Evolutionary conservation across 1,139 yeast species (phyloP).

Genomic region (Nakaseomyces kungkrabaensis): DNA sequence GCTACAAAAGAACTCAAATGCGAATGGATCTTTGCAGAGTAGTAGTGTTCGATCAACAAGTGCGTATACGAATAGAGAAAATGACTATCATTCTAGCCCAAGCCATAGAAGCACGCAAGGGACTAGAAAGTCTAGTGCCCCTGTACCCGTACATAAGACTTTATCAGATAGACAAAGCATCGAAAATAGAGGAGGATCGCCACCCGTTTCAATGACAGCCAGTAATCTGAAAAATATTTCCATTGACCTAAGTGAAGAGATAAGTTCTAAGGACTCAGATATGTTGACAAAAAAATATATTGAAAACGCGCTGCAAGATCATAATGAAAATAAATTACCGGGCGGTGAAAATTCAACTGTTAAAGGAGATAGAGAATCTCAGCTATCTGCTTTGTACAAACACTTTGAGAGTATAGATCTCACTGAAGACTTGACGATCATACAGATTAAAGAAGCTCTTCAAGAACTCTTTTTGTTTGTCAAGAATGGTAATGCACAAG

Average conservation of each 20-base stretch:
- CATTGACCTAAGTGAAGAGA: constrained; percentile 25
- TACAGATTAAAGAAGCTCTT: constrained; percentile 10
- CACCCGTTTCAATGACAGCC: neutral
- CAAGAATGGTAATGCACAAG: neutral
- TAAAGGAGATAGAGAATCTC: constrained; percentile 6
- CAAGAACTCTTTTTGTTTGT: constrained; percentile 5
- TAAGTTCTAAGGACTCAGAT: constrained; percentile 18
- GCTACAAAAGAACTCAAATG: constrained; percentile 1
- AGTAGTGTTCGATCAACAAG: constrained; percentile 19
- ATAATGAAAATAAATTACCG: neutral
- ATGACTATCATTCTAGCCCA: constrained; percentile 4
- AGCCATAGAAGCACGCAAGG: constrained; percentile 5
- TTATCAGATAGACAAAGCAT: neutral
- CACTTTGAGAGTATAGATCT: constrained; percentile 7
- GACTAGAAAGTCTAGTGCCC: constrained; percentile 19
- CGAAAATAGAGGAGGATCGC: neutral
- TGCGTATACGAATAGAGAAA: constrained; percentile 13
- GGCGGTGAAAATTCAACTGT: neutral
- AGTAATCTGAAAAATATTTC: constrained; percentile 4
- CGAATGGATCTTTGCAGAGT: constrained; percentile 2
- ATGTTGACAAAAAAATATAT: constrained; percentile 22
- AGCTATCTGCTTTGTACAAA: constrained; percentile 6
- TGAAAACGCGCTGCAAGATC: constrained; percentile 9
- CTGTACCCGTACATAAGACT: constrained; percentile 5
- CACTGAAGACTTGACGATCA: constrained; percentile 2